Conservation (phyloP, 2,329 filamentous ascomycete genomes). For the Fusarium marasasianum region DNA sequence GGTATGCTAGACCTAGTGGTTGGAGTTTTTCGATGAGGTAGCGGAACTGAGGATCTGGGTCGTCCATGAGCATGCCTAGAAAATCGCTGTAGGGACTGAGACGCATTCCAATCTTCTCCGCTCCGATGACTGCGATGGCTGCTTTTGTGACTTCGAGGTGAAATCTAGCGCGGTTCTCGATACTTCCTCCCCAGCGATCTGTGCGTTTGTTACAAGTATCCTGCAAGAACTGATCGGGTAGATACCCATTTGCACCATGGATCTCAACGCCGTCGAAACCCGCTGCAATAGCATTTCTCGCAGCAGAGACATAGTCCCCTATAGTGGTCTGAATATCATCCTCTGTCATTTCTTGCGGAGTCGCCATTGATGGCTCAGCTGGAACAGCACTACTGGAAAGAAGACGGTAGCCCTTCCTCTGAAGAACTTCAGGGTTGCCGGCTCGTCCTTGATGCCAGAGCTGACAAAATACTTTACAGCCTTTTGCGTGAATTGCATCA, state of each 20-base stretch:
- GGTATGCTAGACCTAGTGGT: not conserved
- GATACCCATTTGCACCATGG: not conserved
- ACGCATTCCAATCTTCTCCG: not conserved
- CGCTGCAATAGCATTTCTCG: not conserved
- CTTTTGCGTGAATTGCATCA: rapidly evolving
- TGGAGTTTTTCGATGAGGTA: not conserved
- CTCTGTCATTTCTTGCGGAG: not conserved
- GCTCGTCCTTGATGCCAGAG: not conserved
- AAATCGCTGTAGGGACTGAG: not conserved
- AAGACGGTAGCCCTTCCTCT: not conserved
- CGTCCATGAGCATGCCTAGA: not conserved
- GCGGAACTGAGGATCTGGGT: not conserved
- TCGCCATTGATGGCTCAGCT: not conserved
- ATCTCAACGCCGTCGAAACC: not conserved
- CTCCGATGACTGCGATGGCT: not conserved
- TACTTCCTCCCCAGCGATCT: not conserved
- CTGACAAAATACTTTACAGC: not conserved
- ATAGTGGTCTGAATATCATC: not conserved
- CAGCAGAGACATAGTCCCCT: not conserved
- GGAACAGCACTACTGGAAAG: not conserved
- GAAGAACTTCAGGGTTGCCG: not conserved
- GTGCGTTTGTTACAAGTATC: not conserved
- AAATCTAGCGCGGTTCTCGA: not conserved
- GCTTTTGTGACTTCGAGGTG: not conserved
- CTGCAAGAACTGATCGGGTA: not conserved